Evolutionary conservation across 176 grass and related monocot species (phyloP).

Genomic region (Rhynchospora pubera): DNA sequence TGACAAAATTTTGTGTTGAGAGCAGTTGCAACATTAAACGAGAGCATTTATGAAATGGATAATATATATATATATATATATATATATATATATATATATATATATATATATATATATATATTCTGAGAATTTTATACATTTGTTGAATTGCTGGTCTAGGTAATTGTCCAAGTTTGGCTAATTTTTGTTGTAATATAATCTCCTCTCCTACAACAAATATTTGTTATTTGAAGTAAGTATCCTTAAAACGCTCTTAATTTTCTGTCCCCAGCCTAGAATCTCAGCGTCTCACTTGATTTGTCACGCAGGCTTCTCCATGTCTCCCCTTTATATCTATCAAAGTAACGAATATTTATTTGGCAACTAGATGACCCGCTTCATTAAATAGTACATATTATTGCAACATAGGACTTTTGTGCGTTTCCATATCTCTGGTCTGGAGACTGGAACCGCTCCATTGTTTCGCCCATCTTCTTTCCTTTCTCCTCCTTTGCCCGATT

Average conservation of each 20-base stretch:
- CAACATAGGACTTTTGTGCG: neutral
- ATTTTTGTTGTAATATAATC: neutral
- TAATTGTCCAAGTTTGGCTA: neutral
- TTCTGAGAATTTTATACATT: neutral
- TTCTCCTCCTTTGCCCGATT: conserved; percentile 21
- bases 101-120: too few species aligned
- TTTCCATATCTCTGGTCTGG: neutral
- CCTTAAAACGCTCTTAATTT: neutral
- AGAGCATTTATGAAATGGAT: too few species aligned
- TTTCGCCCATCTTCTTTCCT: neutral
- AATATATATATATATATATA: too few species aligned
- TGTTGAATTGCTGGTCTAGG: neutral
- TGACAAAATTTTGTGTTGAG: too few species aligned
- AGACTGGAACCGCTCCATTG: neutral
- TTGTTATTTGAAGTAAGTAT: too few species aligned
- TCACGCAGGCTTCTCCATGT: neutral
- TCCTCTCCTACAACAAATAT: too few species aligned
- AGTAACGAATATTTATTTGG: neutral
- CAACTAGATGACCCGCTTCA: neutral
- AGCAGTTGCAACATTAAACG: too few species aligned
- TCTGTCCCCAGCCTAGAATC: neutral
- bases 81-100: too few species aligned
- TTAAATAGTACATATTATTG: neutral
- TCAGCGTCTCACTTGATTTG: neutral
- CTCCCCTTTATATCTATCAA: neutral